Percentiles rank a stretch among this genome's conserved stretches.
These are phyloP conservation scores for Stephanodiscus minutulus DNA, from an alignment of 108 stramenopile species.

Conservation along the genomic window DNA sequence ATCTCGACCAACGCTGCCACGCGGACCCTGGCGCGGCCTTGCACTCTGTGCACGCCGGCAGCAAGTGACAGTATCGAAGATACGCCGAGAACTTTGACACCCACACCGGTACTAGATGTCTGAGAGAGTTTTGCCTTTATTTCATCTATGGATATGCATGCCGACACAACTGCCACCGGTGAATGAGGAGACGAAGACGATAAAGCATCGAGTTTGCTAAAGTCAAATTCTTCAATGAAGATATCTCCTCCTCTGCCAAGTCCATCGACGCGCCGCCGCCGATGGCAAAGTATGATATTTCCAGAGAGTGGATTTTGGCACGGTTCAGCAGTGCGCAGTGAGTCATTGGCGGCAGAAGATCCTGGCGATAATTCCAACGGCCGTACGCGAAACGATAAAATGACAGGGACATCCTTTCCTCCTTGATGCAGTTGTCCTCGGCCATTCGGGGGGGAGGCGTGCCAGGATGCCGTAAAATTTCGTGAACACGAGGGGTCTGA, in stretches of 20 bases:
- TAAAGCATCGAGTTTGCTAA: conserved; percentile 4
- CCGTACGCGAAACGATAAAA: conserved; percentile 24
- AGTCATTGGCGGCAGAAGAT: background rate
- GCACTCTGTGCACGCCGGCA: conserved; percentile 67
- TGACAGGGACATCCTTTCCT: background rate
- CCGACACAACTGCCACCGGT: conserved; percentile 44
- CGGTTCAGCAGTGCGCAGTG: conserved; percentile 33
- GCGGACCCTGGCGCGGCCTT: conserved; percentile 58
- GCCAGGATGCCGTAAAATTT: background rate
- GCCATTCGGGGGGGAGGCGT: background rate
- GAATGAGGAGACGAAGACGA: background rate
- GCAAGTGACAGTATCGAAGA: conserved; percentile 56
- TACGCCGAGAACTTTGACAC: conserved; percentile 47
- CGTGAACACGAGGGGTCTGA: background rate
- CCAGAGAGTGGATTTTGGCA: conserved; percentile 69
- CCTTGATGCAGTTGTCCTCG: background rate
- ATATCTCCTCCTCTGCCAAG: conserved; percentile 22
- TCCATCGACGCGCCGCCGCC: background rate
- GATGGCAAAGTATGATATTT: conserved; percentile 63
- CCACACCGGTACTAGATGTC: conserved; percentile 29
- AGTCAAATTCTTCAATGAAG: conserved; percentile 55
- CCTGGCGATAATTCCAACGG: conserved; percentile 20
- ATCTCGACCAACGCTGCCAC: conserved; percentile 67
- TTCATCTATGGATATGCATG: conserved; percentile 56
- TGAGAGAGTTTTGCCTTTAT: conserved; percentile 54